Evolutionary conservation across 1,284 basidiomycete genomes (phyloP).

Genomic region (Takashimella tepidaria): DNA sequence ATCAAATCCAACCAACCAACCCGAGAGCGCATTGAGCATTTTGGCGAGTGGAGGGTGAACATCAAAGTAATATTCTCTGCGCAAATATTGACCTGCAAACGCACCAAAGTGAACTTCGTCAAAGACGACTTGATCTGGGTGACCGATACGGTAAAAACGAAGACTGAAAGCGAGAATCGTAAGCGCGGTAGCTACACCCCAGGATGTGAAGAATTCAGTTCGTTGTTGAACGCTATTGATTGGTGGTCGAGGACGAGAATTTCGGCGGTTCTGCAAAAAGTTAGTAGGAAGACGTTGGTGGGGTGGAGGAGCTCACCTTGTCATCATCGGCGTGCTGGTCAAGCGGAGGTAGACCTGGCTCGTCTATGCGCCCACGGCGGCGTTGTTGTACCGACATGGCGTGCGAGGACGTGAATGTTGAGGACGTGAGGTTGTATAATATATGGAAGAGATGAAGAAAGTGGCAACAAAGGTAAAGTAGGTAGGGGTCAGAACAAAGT

Average conservation of each 20-base stretch:
- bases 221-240: constrained; percentile 11
- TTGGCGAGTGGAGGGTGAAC: constrained; percentile 97
- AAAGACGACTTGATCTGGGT: constrained; percentile 92
- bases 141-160: constrained; percentile 88
- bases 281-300: constrained; percentile 1
- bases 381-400: background rate
- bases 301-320: constrained; percentile 9
- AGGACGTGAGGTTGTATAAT: background rate
- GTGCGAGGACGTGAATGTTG: background rate
- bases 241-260: constrained; percentile 10
- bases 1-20: constrained; percentile 95
- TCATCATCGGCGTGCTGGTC: constrained; percentile 11
- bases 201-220: constrained; percentile 32
- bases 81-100: constrained; percentile 87
- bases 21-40: constrained; percentile 82
- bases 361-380: constrained; percentile 2
- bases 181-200: constrained; percentile 46
- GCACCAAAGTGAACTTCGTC: constrained; percentile 92
- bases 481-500: no score
- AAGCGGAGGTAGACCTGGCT: constrained; percentile 8
- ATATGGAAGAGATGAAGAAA: background rate
- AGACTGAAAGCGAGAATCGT: constrained; percentile 71
- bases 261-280: constrained; percentile 1
- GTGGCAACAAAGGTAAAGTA: background rate
- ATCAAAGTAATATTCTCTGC: constrained; percentile 95